These are phyloP conservation scores for Neonectria sp. DNA, from an alignment of 2,329 filamentous ascomycete species.

Conservation along the genomic window DNA sequence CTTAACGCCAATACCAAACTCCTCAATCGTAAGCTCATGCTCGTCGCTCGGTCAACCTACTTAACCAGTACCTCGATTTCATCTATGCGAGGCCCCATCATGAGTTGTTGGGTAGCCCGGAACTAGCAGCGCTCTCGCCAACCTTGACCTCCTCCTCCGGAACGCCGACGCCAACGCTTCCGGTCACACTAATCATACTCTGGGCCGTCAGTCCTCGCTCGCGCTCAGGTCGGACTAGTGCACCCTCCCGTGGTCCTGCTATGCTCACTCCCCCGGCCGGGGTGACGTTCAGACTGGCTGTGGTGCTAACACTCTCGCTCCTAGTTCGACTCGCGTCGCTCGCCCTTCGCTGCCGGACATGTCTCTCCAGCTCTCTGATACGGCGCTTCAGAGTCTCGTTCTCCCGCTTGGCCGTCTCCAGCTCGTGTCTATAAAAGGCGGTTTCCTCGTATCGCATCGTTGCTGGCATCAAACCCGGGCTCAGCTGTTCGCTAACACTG, in stretches of 20 bases:
- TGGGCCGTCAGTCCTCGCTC: constrained; percentile 60
- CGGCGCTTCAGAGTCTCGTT: constrained; percentile 74
- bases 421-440: constrained; percentile 70
- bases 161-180: constrained; percentile 68
- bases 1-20: constrained; percentile 43
- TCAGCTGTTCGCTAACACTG: constrained; percentile 58
- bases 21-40: constrained; percentile 39
- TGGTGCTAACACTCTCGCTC: constrained; percentile 69
- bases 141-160: constrained; percentile 73
- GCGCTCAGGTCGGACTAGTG: constrained; percentile 46
- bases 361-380: constrained; percentile 73
- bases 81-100: constrained; percentile 9
- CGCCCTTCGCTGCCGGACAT: constrained; percentile 64
- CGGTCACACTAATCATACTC: constrained; percentile 61
- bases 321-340: constrained; percentile 63
- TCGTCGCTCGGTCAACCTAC: constrained; percentile 15
- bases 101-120: constrained; percentile 44
- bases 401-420: constrained; percentile 74
- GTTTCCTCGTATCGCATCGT: constrained; percentile 76
- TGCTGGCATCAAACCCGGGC: constrained; percentile 69
- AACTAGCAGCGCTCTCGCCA: constrained; percentile 73
- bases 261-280: constrained; percentile 59
- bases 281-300: constrained; percentile 62
- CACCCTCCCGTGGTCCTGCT: constrained; percentile 61
- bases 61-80: constrained; percentile 6